These are phyloP conservation scores for Cytospora piceicola DNA, from an alignment of 2,329 filamentous ascomycete genomes.

Conservation along the genomic window DNA sequence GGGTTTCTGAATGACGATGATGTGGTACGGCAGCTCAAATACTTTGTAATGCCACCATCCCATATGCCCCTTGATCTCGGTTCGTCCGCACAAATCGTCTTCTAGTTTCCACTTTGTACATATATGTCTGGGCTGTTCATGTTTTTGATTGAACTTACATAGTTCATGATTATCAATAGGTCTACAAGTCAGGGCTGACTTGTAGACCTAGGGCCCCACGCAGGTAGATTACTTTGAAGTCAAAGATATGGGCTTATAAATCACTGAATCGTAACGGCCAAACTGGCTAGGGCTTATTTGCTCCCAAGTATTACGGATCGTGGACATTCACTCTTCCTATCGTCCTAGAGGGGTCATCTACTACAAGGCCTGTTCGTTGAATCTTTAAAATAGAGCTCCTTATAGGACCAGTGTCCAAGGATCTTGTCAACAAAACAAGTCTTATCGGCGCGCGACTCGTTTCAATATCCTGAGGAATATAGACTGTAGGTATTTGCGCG, in stretches of 20 bases:
- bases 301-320: neutral
- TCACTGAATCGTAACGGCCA: neutral
- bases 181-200: too few species aligned
- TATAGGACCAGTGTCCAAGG: neutral
- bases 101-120: neutral
- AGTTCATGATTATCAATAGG: too few species aligned
- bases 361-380: neutral
- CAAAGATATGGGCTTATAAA: neutral
- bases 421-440: neutral
- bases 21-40: constrained; percentile 4
- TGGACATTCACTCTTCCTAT: constrained; percentile 2
- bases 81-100: neutral
- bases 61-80: neutral
- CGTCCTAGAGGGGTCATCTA: too few species aligned
- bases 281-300: neutral
- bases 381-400: neutral
- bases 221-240: too few species aligned
- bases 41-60: neutral
- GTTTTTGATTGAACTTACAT: too few species aligned
- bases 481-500: constrained; percentile 1
- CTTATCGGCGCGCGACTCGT: neutral
- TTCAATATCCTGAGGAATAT: neutral
- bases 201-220: too few species aligned
- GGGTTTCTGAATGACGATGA: constrained; percentile 10
- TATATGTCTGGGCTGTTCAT: too few species aligned